Evolutionary conservation across 1,284 basidiomycete species (phyloP), one percentile per base, ranked within the genome.

Genomic region (Boletellus deceptivus): DNA sequence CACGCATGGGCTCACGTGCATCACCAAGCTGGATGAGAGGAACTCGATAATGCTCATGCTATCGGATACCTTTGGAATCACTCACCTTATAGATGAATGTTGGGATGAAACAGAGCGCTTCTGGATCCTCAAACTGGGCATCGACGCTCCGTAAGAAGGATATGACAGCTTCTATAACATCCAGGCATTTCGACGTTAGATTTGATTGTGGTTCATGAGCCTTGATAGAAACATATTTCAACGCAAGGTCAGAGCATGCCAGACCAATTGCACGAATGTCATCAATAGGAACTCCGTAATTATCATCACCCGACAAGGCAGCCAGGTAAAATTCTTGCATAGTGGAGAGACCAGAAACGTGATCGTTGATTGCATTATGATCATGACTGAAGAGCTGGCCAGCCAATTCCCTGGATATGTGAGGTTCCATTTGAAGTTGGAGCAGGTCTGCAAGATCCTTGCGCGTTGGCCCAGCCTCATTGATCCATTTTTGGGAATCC

Each of bases 191-290:
- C 44, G 91, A 83, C 10, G 89, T 80, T 22, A 98, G 75, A 64
- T 93, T 97, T 6, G 96, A 93, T 67, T 97, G 96, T 51, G 95
- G 91, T 68, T 97, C 92, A 57, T 96, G 86, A 37, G 90, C 79
- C 56, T 93, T 90, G 58, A 99, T 80, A 1, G 94, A 95, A 17
- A 89, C 82, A 62, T 99, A 99, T 77, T 98, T 98, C 65, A 99
- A 76, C 3, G 92, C 83, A 33, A 99, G 75, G 68, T 99, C 97
- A 42, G 92, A 84, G 67, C 96, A 98, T 29, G 93, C 91, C 25
- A 96, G 64, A 51, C 92, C 86, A n/a, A 91, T 75, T 27, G 79
- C 79, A 60, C 82, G 79, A 11, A 86, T 69, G 48, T 85, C 81
- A 13, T 81, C 79, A 8, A 73, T 67, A 7, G 72, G 59, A 25